Percentiles rank a stretch among this genome's conserved stretches.
Conservation (phyloP, 345 rosid genomes). For the Dovyalis caffra region DNA sequence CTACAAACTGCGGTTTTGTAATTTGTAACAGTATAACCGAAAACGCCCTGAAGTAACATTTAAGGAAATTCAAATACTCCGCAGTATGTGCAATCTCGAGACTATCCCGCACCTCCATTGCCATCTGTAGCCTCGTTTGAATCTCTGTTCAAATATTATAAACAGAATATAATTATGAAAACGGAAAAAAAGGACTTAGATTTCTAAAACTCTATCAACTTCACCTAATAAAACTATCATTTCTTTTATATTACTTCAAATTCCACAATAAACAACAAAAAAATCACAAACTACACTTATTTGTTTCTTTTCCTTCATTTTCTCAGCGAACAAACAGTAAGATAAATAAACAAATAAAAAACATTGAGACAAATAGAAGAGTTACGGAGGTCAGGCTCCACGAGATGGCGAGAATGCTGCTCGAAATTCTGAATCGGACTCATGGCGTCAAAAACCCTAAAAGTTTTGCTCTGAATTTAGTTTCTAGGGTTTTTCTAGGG, state of each 20-base stretch:
- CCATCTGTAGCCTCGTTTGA: constrained; percentile 79
- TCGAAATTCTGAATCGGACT: constrained; percentile 98
- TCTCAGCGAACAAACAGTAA: not conserved
- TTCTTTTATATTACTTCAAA: not conserved
- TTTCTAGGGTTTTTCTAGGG: not conserved
- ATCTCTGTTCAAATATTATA: constrained; percentile 52
- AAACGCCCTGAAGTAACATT: constrained; percentile 91
- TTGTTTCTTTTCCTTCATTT: not conserved
- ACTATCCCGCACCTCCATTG: constrained; percentile 95
- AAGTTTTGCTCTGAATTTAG: not conserved
- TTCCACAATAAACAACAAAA: not conserved
- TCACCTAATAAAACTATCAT: not conserved
- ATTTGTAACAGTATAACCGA: constrained; percentile 68
- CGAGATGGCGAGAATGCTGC: constrained; percentile 80
- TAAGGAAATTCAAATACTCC: constrained; percentile 89
- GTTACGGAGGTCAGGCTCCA: constrained; percentile 77
- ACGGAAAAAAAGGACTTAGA: not conserved
- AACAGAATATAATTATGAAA: not conserved
- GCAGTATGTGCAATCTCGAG: constrained; percentile 97
- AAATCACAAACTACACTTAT: not conserved
- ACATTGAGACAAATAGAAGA: not conserved
- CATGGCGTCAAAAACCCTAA: constrained; percentile 40
- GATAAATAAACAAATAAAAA: not conserved
- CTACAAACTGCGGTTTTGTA: constrained; percentile 77
- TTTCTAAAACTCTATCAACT: not conserved